These are phyloP conservation scores for Aspergillus niger DNA, from an alignment of 2,329 filamentous ascomycete species.

Conservation along the genomic window DNA sequence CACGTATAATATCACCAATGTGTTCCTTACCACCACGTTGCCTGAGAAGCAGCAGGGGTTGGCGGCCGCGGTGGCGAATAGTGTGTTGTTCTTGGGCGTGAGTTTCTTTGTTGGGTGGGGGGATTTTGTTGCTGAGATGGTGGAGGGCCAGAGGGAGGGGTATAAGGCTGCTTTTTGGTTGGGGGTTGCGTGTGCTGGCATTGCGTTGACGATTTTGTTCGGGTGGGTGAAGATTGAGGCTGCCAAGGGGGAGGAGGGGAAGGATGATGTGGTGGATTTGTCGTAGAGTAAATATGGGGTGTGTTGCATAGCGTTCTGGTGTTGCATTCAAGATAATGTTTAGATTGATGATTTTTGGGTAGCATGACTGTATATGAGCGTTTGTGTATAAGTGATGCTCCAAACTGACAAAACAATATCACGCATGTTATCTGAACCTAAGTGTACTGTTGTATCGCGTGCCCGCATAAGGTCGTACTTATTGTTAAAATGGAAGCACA, in stretches of 20 bases:
- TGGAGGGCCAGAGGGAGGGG: constrained; percentile 51
- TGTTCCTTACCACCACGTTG: constrained; percentile 75
- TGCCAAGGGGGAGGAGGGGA: constrained; percentile 59
- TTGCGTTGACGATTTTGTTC: constrained; percentile 56
- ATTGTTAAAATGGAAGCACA: too few species aligned
- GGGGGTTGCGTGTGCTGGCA: constrained; percentile 57
- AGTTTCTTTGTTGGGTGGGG: constrained; percentile 71
- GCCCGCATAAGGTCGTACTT: too few species aligned
- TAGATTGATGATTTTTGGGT: too few species aligned
- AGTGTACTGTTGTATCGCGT: too few species aligned
- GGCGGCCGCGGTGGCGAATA: constrained; percentile 71
- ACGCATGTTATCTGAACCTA: too few species aligned
- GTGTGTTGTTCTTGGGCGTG: constrained; percentile 70
- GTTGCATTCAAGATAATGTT: too few species aligned
- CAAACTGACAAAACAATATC: too few species aligned
- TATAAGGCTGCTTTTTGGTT: constrained; percentile 69
- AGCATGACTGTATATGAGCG: too few species aligned
- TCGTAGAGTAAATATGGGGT: too few species aligned
- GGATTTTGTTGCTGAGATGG: constrained; percentile 60
- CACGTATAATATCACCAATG: constrained; percentile 73
- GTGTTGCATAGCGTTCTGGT: too few species aligned
- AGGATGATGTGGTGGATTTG: constrained; percentile 39
- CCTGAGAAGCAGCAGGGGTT: constrained; percentile 68
- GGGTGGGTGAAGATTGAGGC: constrained; percentile 57
- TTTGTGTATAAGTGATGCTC: too few species aligned